A percentile compares a stretch with the other conserved stretches of the same genome.
These are phyloP conservation scores for Apophysomyces trapeziformis DNA, from an alignment of 371 early-diverging fungal species.

Conservation along the genomic window DNA sequence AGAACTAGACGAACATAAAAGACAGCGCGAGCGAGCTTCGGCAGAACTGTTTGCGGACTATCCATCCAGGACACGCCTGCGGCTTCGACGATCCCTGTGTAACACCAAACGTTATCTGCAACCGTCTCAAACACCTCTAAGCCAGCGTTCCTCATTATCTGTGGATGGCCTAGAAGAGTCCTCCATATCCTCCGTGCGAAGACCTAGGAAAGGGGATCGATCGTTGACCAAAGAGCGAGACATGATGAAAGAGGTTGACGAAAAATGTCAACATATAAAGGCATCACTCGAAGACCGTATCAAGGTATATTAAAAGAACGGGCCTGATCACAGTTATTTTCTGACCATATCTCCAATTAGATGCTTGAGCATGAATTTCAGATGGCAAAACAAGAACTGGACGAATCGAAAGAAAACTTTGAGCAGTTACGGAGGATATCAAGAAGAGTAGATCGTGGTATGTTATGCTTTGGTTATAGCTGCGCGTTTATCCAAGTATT, in stretches of 20 bases:
- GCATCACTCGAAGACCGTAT: neutral
- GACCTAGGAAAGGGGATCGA: neutral
- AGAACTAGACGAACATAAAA: neutral
- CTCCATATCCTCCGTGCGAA: neutral
- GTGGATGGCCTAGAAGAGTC: neutral
- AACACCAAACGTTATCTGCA: neutral
- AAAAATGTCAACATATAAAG: neutral
- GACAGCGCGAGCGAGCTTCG: neutral
- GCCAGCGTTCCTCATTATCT: neutral
- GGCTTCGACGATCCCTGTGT: conserved; percentile 17
- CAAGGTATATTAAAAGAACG: neutral
- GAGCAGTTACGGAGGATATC: neutral
- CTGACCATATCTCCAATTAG: neutral
- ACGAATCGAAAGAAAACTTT: neutral
- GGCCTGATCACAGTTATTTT: neutral
- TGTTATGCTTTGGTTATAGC: neutral
- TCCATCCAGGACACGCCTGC: conserved; percentile 19
- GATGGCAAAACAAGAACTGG: neutral
- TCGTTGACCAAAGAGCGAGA: neutral
- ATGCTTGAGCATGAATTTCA: neutral
- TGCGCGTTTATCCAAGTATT: neutral
- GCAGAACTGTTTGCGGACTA: neutral
- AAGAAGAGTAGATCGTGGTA: conserved; percentile 1
- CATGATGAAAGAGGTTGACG: neutral
- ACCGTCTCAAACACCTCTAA: neutral